These are phyloP conservation scores for Pisolithus microcarpus DNA, from an alignment of 768 basidiomycete genomes.

Conservation along the genomic window DNA sequence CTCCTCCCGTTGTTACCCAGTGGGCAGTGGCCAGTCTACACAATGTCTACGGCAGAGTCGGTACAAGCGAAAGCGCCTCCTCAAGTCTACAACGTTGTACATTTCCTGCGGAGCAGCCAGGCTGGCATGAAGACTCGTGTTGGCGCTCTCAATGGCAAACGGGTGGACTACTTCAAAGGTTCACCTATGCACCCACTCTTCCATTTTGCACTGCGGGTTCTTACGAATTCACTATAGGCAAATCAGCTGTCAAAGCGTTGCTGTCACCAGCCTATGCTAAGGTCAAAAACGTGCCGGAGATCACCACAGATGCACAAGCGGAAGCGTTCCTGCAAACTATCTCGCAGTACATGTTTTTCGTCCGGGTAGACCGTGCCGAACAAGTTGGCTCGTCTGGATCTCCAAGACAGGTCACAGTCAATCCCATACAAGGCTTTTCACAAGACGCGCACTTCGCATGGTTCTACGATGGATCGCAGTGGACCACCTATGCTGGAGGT, in stretches of 20 bases:
- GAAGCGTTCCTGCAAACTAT: constrained; percentile 54
- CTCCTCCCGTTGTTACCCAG: background rate
- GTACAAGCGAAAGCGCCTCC: constrained; percentile 76
- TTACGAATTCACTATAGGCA: constrained; percentile 46
- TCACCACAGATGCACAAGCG: constrained; percentile 74
- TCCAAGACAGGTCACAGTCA: constrained; percentile 67
- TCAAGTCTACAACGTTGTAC: constrained; percentile 74
- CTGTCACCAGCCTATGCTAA: constrained; percentile 90
- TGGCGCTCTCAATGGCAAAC: constrained; percentile 89
- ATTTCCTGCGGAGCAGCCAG: constrained; percentile 80
- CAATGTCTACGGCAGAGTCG: constrained; percentile 42
- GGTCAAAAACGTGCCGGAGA: constrained; percentile 67
- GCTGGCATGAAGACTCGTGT: constrained; percentile 84
- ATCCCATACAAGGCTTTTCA: constrained; percentile 73
- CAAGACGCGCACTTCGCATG: constrained; percentile 86
- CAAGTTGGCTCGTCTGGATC: constrained; percentile 43
- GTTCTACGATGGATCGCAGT: constrained; percentile 94
- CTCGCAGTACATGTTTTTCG: constrained; percentile 85
- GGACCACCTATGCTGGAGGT: constrained; percentile 88
- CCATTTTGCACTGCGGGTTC: background rate
- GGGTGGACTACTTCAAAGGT: constrained; percentile 99
- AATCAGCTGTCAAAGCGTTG: constrained; percentile 86
- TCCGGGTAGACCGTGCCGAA: constrained; percentile 78
- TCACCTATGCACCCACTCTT: constrained; percentile 11
- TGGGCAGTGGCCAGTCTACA: background rate